Conservation (phyloP, 2,329 filamentous ascomycete species). For the Tolypocladium endophyticum region DNA sequence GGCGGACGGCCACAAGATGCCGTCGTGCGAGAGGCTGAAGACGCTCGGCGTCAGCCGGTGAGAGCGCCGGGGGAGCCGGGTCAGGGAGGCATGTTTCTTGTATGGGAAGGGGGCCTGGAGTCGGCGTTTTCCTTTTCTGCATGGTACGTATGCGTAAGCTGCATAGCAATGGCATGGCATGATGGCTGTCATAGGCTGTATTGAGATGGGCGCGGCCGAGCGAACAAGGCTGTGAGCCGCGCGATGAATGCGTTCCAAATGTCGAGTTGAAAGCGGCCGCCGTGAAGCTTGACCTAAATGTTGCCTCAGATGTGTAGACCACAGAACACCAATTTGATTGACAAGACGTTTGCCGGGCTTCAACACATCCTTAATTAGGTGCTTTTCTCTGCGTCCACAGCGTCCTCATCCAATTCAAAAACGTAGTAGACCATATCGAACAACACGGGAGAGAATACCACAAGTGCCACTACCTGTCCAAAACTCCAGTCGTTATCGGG, state of each 20-base stretch:
- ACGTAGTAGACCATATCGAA: too few relatives aligned
- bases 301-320: background rate
- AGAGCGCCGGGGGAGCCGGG: background rate
- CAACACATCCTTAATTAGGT: too few relatives aligned
- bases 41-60: slow-evolving; percentile 18
- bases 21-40: slow-evolving; percentile 41
- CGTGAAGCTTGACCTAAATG: background rate
- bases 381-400: too few relatives aligned
- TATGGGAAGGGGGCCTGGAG: slow-evolving; percentile 3
- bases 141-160: background rate
- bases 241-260: background rate
- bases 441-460: too few relatives aligned
- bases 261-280: background rate
- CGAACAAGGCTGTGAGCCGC: background rate
- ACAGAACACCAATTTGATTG: too few relatives aligned
- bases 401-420: too few relatives aligned
- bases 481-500: too few relatives aligned
- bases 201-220: background rate
- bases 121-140: slow-evolving; percentile 3
- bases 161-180: slow-evolving; percentile 1
- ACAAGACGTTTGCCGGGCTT: too few relatives aligned
- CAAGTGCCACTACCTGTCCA: too few relatives aligned
- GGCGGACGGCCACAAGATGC: slow-evolving; percentile 45
- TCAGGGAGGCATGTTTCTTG: background rate
- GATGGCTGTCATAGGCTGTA: background rate